Evolutionary conservation across 169 alveolate genomes (phyloP), one percentile per base, ranked within the genome.

Genomic region (Neospora caninum): DNA sequence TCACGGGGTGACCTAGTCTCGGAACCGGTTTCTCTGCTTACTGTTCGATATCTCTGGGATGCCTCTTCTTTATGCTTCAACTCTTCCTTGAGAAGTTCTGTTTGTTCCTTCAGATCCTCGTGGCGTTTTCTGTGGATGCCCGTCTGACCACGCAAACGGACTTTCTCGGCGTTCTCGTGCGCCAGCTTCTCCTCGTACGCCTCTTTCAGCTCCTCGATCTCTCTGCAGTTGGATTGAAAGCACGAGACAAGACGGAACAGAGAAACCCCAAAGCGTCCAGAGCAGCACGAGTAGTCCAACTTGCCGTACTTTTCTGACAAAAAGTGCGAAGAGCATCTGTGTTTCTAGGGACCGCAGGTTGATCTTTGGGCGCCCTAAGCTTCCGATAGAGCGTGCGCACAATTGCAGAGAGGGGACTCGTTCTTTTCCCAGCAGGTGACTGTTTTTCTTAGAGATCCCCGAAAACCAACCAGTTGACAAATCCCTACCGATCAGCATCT

Each of bases 201-300:
- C 73, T 97, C 98, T 83, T 97, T 97, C 39, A 97, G 94, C 36
- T 94, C 93, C 93, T 97, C 98, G 25, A 98, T 96, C 89, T 97
- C 96, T 34, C 96, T 91, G 87, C 29, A 70, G 67, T 16, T 18
- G 43, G n/a, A 9, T 49, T 13, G 58, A 45, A 38, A 49, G 31
- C 31, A 7, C 41, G 7, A 13, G 64, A 36, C 27, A 86, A 18
- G 34, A 36, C 29, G 0, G 16, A 9, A 7, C 9, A 45, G 34
- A 27, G 41, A 38, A 9, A 20, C 49, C 7, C 36, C 43, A 38
- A 78, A 34, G 10, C 20, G 13, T 0, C 39, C 39, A 36, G 20
- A n/a, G 29, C 83, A 18, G 36, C 0, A 0, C 70, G 38, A n/a
- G 13, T 49, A 4, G 58, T 49, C 4, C n/a, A 49, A 78, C 42